These are phyloP conservation scores for Diaporthe nobilis DNA, from an alignment of 2,329 filamentous ascomycete species.

Conservation along the genomic window DNA sequence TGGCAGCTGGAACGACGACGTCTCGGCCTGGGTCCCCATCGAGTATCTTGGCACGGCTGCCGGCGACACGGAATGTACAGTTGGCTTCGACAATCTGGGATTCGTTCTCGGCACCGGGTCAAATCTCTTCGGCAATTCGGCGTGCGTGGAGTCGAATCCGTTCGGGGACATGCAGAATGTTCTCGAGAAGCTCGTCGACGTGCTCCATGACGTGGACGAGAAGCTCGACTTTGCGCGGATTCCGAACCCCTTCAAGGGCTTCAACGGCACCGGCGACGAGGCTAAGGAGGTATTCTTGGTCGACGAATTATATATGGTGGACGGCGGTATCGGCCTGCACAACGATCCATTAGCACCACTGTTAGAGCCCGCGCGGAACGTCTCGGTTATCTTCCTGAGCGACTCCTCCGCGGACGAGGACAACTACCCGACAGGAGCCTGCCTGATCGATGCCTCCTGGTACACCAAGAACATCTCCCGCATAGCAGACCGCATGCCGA, in stretches of 20 bases:
- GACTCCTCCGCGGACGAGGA: constrained; percentile 25
- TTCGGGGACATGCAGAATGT: neutral
- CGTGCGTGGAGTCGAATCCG: constrained; percentile 11
- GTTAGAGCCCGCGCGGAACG: constrained; percentile 12
- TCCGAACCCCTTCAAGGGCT: constrained; percentile 31
- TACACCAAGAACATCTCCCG: constrained; percentile 25
- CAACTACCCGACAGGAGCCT: constrained; percentile 8
- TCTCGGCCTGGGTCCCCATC: constrained; percentile 23
- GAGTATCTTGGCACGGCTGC: constrained; percentile 16
- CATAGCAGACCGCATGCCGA: constrained; percentile 16
- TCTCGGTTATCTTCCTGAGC: constrained; percentile 25
- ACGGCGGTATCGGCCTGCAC: constrained; percentile 20
- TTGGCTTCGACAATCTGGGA: constrained; percentile 24
- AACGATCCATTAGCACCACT: constrained; percentile 19
- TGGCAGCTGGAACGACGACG: constrained; percentile 30
- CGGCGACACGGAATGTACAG: constrained; percentile 15
- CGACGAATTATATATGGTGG: constrained; percentile 31
- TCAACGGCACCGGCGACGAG: constrained; percentile 12
- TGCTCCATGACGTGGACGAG: constrained; percentile 23
- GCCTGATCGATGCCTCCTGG: neutral
- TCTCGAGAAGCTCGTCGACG: neutral
- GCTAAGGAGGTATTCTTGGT: constrained; percentile 21
- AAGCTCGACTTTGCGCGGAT: constrained; percentile 13
- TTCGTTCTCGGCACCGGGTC: constrained; percentile 10
- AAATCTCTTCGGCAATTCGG: constrained; percentile 18